phyloP scores from a whole-genome alignment of 2,329 filamentous ascomycete species.

The Pseudogymnoascus sp. region DNA sequence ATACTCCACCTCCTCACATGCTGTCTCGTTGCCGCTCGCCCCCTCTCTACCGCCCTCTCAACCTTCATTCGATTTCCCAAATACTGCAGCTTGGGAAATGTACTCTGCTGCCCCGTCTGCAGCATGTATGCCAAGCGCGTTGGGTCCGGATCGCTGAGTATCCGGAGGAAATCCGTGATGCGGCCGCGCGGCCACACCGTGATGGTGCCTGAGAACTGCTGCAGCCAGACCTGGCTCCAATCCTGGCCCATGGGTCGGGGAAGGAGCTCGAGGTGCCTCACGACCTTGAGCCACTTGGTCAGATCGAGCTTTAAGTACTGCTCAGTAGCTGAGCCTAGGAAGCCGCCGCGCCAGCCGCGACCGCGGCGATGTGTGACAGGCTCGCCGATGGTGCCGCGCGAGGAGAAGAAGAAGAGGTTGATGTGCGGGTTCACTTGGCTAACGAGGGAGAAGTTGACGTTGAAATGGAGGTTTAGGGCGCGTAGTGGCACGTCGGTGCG shows the following conservation, averaged over 20 bases:
- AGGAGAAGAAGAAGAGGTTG: constrained; percentile 98
- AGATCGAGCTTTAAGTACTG: constrained; percentile 95
- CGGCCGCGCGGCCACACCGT: constrained; percentile 90
- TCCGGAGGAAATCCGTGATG: constrained; percentile 74
- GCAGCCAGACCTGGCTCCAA: constrained; percentile 94
- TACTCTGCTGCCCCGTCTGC: constrained; percentile 78
- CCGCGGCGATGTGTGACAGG: constrained; percentile 92
- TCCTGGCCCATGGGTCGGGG: constrained; percentile 88
- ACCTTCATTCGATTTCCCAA: constrained; percentile 80
- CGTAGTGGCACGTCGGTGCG: constrained; percentile 94
- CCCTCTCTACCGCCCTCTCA: constrained; percentile 62
- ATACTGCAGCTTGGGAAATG: constrained; percentile 89
- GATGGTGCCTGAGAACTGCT: constrained; percentile 88
- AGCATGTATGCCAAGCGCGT: constrained; percentile 80
- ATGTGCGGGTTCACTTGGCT: constrained; percentile 91
- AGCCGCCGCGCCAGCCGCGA: constrained; percentile 92
- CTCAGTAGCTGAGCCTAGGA: constrained; percentile 84
- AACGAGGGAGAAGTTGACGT: constrained; percentile 94
- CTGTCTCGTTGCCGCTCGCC: constrained; percentile 47
- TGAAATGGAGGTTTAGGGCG: constrained; percentile 91
- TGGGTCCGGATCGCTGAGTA: constrained; percentile 75
- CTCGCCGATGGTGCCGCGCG: constrained; percentile 81
- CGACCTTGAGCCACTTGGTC: constrained; percentile 94
- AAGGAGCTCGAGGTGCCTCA: constrained; percentile 85
- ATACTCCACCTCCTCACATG: constrained; percentile 46